Base-by-base conservation (phyloP, 1,284 basidiomycete species). In the Hemileia vastatrix region DNA sequence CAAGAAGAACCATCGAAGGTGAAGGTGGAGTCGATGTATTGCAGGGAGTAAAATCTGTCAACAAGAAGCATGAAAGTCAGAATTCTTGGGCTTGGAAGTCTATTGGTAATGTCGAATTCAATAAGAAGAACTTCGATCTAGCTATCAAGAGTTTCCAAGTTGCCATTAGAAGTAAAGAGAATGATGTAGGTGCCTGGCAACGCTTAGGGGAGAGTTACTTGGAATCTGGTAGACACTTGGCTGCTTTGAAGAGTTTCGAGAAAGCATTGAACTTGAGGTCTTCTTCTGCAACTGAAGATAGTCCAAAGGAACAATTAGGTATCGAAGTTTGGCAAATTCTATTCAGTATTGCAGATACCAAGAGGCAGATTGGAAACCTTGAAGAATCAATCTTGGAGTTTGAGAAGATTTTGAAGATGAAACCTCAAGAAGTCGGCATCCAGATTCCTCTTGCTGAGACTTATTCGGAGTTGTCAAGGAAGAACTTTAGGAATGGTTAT, bases 51-150 rank as follows among this genome's bases (percentile, higher is more conserved):
- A 27, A 27, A 2, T 40, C 36, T 40, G 36, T 9, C 11, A 40
- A 40, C 11, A 40, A 40, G 36, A 40, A 40, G 36, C 8, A 40
- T 15, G 15, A 11, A 40, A 40, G 36, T 27, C 93, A 92, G 50
- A 64, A 78, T 70, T 83, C 87, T 2, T 99, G 95, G 95, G 95
- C 95, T 1, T 98, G 93, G 92, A 97, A 96, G 76, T 93, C 95
- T 8, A 79, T 95, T 27, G 95, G 95, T 1, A 84, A 89, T 1
- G 92, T 94, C 1, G 90, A 96, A 73, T 79, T 96, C 71, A 77
- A 84, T 77, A 54, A 43, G n/a, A 24, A 83, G 61, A 85, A 88
- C 65, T 90, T 86, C 71, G 73, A 82, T 9, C 79, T 84, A 48
- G 91, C 94, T 2, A 90, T 94, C 49, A 82, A 86, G 66, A 86